Percentiles rank a stretch among this genome's conserved stretches.
Conservation (phyloP, 140 eudicot species). For the Ambrosia hybrid region DNA sequence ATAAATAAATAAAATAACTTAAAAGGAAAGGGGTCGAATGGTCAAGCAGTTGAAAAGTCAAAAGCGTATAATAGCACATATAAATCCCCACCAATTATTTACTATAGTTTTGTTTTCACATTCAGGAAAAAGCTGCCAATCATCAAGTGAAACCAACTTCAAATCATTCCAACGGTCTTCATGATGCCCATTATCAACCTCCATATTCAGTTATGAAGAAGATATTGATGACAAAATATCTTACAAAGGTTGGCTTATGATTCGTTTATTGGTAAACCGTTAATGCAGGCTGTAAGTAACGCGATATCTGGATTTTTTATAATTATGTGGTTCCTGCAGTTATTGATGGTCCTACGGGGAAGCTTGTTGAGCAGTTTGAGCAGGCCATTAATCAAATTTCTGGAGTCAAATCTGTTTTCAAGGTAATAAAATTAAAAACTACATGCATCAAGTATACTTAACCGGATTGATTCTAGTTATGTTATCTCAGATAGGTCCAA, state of each 20-base stretch:
- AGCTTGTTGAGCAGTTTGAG: background rate
- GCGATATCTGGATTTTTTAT: background rate
- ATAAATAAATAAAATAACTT: too few relatives aligned
- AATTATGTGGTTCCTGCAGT: background rate
- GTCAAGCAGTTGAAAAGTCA: background rate
- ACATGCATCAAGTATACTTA: too few relatives aligned
- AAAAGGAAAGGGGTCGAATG: background rate
- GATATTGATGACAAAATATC: constrained; percentile 8
- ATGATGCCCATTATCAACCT: background rate
- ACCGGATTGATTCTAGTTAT: too few relatives aligned
- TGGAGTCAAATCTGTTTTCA: background rate
- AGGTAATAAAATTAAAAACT: background rate
- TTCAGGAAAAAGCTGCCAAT: constrained; percentile 8
- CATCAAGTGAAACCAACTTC: constrained; percentile 14
- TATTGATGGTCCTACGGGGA: background rate
- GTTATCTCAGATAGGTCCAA: too few relatives aligned
- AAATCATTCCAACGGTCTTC: background rate
- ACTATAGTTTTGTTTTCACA: background rate
- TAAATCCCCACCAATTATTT: too few relatives aligned
- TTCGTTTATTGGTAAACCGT: background rate
- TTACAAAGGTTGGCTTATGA: constrained; percentile 8
- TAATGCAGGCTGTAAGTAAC: too few relatives aligned
- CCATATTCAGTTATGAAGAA: background rate
- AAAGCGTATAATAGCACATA: too few relatives aligned
- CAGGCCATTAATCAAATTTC: background rate